These are phyloP conservation scores for Kickxella alabastrina DNA, from an alignment of 192 early-diverging fungal genomes.

Conservation along the genomic window DNA sequence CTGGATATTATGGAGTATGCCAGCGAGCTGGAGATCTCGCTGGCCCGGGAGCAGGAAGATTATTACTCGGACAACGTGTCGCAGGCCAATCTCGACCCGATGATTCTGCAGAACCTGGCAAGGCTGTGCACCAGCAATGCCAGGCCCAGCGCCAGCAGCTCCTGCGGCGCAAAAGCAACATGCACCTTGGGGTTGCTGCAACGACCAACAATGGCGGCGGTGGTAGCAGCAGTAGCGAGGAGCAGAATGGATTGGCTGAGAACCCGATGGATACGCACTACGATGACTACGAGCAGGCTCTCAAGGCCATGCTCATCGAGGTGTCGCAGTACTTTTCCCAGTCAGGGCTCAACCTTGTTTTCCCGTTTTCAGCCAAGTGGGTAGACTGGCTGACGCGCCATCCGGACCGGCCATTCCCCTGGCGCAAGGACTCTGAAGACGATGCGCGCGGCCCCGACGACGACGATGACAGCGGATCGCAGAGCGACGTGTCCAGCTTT, in stretches of 20 bases:
- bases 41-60: conserved; percentile 51
- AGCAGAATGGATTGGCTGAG: conserved; percentile 8
- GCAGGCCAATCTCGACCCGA: conserved; percentile 32
- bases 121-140: conserved; percentile 46
- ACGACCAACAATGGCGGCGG: conserved; percentile 3
- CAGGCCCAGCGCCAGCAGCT: conserved; percentile 39
- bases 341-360: conserved; percentile 41
- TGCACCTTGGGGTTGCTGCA: conserved; percentile 36
- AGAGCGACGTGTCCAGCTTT: conserved; percentile 45
- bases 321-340: conserved; percentile 50
- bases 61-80: conserved; percentile 44
- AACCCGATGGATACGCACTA: conserved; percentile 8
- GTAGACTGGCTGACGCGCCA: conserved; percentile 45
- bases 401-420: conserved; percentile 44
- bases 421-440: conserved; percentile 48
- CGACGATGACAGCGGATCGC: conserved; percentile 11
- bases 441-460: conserved; percentile 14
- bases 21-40: conserved; percentile 46
- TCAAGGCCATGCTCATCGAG: conserved; percentile 36
- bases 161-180: conserved; percentile 51
- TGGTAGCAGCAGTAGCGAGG: conserved; percentile 10
- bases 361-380: conserved; percentile 51
- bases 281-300: conserved; percentile 33
- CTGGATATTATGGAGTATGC: conserved; percentile 50
- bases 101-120: conserved; percentile 43